Percentiles rank a stretch among this genome's conserved stretches.
phyloP scores from a whole-genome alignment of 2,329 filamentous ascomycete genomes.

The Monilinia polystroma region DNA sequence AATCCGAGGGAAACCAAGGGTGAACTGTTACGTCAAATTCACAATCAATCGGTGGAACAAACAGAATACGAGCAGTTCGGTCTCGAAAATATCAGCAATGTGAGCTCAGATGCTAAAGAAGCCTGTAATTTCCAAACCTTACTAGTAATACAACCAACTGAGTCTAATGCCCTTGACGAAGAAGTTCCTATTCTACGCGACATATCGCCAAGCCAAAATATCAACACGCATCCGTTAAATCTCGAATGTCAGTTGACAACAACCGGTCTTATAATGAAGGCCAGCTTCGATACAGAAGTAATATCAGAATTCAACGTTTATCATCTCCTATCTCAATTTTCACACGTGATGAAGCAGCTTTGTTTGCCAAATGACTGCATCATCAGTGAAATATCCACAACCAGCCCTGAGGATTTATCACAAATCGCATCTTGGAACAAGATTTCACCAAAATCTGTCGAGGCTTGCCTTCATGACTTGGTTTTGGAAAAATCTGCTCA shows the following conservation, averaged over 20 bases:
- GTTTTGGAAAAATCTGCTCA: neutral
- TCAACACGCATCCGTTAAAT: neutral
- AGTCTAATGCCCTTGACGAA: neutral
- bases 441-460: neutral
- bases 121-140: constrained; percentile 28
- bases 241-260: neutral
- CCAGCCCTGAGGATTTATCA: neutral
- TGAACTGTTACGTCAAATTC: constrained; percentile 47
- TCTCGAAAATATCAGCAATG: constrained; percentile 22
- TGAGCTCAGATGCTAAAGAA: constrained; percentile 11
- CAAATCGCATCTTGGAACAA: neutral
- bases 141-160: constrained; percentile 27
- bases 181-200: neutral
- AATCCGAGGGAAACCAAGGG: constrained; percentile 38
- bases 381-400: neutral
- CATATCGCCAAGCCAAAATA: neutral
- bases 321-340: constrained; percentile 23
- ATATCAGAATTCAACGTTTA: constrained; percentile 21
- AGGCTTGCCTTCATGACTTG: neutral
- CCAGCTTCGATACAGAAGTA: constrained; percentile 20
- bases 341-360: neutral
- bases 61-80: constrained; percentile 40
- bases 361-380: neutral
- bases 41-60: constrained; percentile 47
- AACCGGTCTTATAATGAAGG: constrained; percentile 12